Evolutionary conservation across 176 grass and related monocot species (phyloP).

Genomic region (Saccharum officinarum): DNA sequence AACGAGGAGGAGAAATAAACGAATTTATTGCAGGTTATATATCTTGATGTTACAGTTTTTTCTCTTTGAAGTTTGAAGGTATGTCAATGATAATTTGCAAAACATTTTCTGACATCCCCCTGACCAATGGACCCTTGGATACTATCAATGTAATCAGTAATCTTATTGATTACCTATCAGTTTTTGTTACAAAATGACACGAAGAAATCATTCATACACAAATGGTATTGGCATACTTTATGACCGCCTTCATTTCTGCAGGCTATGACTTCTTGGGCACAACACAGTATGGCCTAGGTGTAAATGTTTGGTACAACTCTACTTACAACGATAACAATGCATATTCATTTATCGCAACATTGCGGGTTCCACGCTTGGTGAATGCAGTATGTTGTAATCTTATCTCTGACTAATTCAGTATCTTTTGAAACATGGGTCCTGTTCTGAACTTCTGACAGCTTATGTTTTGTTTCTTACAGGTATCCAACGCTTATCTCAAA

Average conservation of each 20-base stretch:
- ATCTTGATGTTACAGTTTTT: slow-evolving; percentile 10
- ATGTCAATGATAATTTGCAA: neutral
- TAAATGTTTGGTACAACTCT: slow-evolving; percentile 93
- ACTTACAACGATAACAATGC: slow-evolving; percentile 72
- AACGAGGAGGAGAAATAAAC: slow-evolving; percentile 58
- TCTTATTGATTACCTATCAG: neutral
- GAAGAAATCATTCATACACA: neutral
- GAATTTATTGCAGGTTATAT: slow-evolving; percentile 86
- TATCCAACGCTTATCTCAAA: slow-evolving; percentile 71
- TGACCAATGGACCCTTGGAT: neutral
- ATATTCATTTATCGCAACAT: slow-evolving; percentile 44
- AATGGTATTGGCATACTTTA: slow-evolving; percentile 12
- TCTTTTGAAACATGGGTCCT: neutral
- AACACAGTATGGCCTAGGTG: slow-evolving; percentile 43
- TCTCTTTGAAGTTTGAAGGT: neutral
- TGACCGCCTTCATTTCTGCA: slow-evolving; percentile 40
- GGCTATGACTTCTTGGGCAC: slow-evolving; percentile 87
- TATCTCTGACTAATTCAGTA: slow-evolving; percentile 4
- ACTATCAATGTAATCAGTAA: neutral
- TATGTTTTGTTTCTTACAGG: slow-evolving; percentile 44
- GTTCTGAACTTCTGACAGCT: slow-evolving; percentile 1
- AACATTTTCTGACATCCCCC: neutral
- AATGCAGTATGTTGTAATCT: slow-evolving; percentile 64
- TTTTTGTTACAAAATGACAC: slow-evolving; percentile 9
- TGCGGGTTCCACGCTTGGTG: slow-evolving; percentile 73